Conservation (phyloP, 345 rosid genomes). For the Kandelia obovata region DNA sequence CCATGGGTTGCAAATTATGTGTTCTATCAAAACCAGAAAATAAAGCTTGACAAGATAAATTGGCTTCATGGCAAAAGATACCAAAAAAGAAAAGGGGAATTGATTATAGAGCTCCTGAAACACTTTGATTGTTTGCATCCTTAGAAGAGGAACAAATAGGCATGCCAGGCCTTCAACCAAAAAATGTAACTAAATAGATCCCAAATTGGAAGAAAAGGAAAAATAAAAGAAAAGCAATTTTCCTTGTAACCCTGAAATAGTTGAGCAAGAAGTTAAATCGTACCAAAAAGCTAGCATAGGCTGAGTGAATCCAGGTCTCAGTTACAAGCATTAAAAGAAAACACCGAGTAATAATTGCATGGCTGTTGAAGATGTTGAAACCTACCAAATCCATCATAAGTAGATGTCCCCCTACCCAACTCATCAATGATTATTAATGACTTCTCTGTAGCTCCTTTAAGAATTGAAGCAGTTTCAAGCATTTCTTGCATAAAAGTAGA, state of each 20-base stretch:
- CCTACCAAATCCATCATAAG: slow-evolving; percentile 98
- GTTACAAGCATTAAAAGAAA: not conserved
- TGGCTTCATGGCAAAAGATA: too few species aligned
- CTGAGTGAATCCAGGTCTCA: not conserved
- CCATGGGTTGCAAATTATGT: not conserved
- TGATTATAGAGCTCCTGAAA: not conserved
- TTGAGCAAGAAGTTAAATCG: not conserved
- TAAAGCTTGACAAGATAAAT: not conserved
- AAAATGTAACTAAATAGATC: not conserved
- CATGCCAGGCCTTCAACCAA: not conserved
- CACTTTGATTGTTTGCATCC: not conserved
- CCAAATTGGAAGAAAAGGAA: not conserved
- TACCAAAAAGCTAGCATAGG: not conserved
- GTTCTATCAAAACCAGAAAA: not conserved
- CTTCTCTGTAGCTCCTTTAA: slow-evolving; percentile 86
- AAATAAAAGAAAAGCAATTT: not conserved
- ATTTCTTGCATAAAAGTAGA: slow-evolving; percentile 99
- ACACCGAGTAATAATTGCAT: not conserved
- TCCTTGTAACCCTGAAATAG: not conserved
- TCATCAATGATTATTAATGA: slow-evolving; percentile 95
- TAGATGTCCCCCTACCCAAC: slow-evolving; percentile 97
- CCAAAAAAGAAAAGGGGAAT: too few species aligned
- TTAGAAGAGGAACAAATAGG: not conserved
- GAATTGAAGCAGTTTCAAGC: slow-evolving; percentile 97
- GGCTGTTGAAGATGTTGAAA: slow-evolving; percentile 11